Conservation (phyloP, 495 filamentous ascomycete species). For the Lepraria neglecta region DNA sequence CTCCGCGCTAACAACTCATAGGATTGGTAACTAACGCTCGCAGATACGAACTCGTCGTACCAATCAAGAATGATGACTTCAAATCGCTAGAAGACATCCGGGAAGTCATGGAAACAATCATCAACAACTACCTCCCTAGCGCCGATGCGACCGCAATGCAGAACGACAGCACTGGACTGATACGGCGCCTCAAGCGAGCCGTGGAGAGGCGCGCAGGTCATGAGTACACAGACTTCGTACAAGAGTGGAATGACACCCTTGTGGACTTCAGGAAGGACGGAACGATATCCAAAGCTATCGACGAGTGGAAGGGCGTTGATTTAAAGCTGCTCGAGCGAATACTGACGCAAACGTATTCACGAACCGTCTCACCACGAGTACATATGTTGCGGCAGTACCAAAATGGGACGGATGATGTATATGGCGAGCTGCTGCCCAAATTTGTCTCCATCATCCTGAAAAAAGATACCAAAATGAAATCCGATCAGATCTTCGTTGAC, state of each 20-base stretch:
- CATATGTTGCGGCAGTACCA: slow-evolving; percentile 75
- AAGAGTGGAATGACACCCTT: slow-evolving; percentile 69
- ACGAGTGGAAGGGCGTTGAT: slow-evolving; percentile 55
- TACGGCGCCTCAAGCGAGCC: slow-evolving; percentile 62
- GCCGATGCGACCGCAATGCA: slow-evolving; percentile 58
- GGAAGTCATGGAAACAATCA: slow-evolving; percentile 66
- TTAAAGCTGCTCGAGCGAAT: slow-evolving; percentile 72
- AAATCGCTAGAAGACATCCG: slow-evolving; percentile 79
- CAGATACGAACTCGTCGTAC: slow-evolving; percentile 72
- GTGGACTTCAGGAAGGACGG: slow-evolving; percentile 54
- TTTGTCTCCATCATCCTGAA: slow-evolving; percentile 74
- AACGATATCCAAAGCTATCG: slow-evolving; percentile 62
- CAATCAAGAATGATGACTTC: slow-evolving; percentile 71
- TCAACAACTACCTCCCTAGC: slow-evolving; percentile 64
- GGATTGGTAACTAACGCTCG: slow-evolving; percentile 18
- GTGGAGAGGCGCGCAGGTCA: slow-evolving; percentile 55
- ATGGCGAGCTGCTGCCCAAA: slow-evolving; percentile 81
- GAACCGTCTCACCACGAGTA: slow-evolving; percentile 83
- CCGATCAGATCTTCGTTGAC: slow-evolving; percentile 82
- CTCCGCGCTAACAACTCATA: slow-evolving; percentile 17
- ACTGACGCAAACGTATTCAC: slow-evolving; percentile 79
- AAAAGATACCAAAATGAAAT: slow-evolving; percentile 67
- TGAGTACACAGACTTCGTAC: slow-evolving; percentile 62
- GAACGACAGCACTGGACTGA: slow-evolving; percentile 66
- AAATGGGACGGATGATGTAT: slow-evolving; percentile 83